These are phyloP conservation scores for Apiotrichum porosum DNA, from an alignment of 1,284 basidiomycete species.

Conservation along the genomic window DNA sequence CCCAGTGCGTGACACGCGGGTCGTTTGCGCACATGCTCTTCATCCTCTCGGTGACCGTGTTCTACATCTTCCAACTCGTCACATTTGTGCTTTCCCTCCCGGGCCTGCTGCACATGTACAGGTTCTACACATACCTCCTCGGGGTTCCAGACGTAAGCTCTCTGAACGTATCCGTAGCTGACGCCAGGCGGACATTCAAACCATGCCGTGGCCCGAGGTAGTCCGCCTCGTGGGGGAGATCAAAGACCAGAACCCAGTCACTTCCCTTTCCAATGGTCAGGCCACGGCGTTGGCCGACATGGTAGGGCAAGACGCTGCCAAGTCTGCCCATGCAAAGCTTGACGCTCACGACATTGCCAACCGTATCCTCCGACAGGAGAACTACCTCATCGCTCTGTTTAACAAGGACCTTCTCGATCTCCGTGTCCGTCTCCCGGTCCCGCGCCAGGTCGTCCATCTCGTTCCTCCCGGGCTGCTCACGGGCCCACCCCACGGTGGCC, in stretches of 20 bases:
- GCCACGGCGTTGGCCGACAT: constrained; percentile 47
- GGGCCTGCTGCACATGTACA: constrained; percentile 83
- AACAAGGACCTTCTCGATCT: constrained; percentile 94
- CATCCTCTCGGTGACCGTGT: constrained; percentile 70
- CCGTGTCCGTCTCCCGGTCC: constrained; percentile 64
- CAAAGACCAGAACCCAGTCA: constrained; percentile 83
- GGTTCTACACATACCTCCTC: constrained; percentile 65
- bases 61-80: constrained; percentile 62
- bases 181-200: constrained; percentile 88
- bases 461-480: constrained; percentile 31
- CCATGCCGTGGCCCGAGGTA: constrained; percentile 92
- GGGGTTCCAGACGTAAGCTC: constrained; percentile 55
- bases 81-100: constrained; percentile 56
- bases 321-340: constrained; percentile 58
- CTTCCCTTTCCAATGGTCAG: constrained; percentile 59
- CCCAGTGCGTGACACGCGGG: constrained; percentile 64
- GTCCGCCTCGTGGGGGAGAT: constrained; percentile 83
- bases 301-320: constrained; percentile 39
- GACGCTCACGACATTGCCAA: constrained; percentile 79
- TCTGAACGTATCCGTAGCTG: not conserved
- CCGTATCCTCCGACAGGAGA: constrained; percentile 94
- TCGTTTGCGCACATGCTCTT: constrained; percentile 55
- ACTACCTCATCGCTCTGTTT: constrained; percentile 95
- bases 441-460: constrained; percentile 47
- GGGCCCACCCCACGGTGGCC: constrained; percentile 17